These are phyloP conservation scores for Malassezia nana DNA, from an alignment of 1,284 basidiomycete genomes.

Conservation along the genomic window DNA sequence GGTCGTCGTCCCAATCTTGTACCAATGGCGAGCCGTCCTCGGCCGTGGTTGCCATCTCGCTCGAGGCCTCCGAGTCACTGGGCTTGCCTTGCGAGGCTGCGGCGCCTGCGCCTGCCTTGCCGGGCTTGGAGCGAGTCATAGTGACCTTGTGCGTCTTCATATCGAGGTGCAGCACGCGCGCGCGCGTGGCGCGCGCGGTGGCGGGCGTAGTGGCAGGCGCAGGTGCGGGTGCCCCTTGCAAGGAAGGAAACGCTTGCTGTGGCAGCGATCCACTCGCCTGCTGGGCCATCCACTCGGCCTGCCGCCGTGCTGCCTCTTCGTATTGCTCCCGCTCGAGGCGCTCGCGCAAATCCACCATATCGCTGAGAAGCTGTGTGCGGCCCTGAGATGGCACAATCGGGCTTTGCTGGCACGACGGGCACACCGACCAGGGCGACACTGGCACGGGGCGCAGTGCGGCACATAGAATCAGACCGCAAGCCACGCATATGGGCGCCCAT, in stretches of 20 bases:
- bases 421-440: conserved; percentile 7
- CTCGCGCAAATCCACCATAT: conserved; percentile 7
- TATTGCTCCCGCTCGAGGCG: conserved; percentile 9
- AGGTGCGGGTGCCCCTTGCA: background rate
- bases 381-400: conserved; percentile 6
- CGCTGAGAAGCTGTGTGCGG: background rate
- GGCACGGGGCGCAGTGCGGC: conserved; percentile 6
- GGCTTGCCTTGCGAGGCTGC: background rate
- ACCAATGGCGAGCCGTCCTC: conserved; percentile 11
- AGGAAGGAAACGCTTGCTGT: conserved; percentile 1
- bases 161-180: conserved; percentile 15
- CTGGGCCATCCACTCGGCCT: background rate
- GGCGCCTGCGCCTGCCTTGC: background rate
- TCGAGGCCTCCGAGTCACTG: background rate
- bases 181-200: background rate
- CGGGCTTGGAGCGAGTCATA: background rate
- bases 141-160: conserved; percentile 20
- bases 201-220: background rate
- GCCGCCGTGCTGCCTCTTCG: background rate
- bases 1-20: conserved; percentile 8
- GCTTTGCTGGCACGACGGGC: conserved; percentile 12
- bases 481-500: conserved; percentile 5
- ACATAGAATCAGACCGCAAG: conserved; percentile 15
- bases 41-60: background rate
- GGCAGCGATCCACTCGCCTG: background rate